A percentile compares a stretch with the other conserved stretches of the same genome.
phyloP scores from a whole-genome alignment of 345 rosid genomes.

The Eucalyptus globulus region DNA sequence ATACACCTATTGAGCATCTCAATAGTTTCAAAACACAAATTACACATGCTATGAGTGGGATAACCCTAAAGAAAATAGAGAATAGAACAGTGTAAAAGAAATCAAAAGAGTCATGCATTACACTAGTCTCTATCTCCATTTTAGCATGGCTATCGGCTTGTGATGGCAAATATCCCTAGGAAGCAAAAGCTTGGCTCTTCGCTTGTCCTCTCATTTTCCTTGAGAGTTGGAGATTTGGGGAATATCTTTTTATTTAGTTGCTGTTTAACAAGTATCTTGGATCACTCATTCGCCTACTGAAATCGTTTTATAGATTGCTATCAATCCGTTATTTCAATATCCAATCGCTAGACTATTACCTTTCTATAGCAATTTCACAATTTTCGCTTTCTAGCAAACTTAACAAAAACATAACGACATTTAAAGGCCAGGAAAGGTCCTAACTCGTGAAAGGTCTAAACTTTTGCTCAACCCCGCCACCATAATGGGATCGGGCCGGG shows the following conservation, averaged over 20 bases:
- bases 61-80: neutral
- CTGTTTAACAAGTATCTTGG: neutral
- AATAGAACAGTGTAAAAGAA: neutral
- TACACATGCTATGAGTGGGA: no score
- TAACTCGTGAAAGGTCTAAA: neutral
- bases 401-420: neutral
- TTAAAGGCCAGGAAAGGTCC: neutral
- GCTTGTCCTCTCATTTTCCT: no score
- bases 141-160: neutral
- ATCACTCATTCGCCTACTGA: no score
- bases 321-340: neutral
- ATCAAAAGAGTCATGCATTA: neutral
- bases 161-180: neutral
- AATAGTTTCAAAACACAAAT: neutral
- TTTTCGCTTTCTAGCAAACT: neutral
- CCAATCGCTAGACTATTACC: neutral
- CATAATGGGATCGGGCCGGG: neutral
- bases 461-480: neutral
- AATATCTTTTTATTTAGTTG: neutral
- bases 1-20: neutral
- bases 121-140: neutral
- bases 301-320: neutral
- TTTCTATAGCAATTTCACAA: neutral
- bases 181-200: no score
- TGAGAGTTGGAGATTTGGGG: no score